These are phyloP conservation scores for Pleurotus pulmonarius DNA, from an alignment of 768 basidiomycete genomes.

Conservation along the genomic window DNA sequence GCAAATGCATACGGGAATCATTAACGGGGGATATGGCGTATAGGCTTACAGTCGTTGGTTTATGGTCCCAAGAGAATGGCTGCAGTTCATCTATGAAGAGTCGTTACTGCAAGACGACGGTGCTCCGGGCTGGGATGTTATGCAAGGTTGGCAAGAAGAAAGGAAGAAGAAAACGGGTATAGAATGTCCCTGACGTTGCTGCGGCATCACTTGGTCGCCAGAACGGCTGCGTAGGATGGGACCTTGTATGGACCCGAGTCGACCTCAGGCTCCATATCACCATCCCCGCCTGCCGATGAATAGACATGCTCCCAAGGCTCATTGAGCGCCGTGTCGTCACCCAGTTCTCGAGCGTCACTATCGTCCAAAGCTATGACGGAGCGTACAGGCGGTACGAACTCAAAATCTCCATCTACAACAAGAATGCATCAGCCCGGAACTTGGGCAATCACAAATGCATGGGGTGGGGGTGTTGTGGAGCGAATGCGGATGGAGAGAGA, in stretches of 20 bases:
- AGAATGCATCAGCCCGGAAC: not conserved
- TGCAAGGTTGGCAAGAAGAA: not conserved
- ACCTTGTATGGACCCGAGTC: slow-evolving; percentile 1
- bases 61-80: not conserved
- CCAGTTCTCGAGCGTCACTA: slow-evolving; percentile 29
- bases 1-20: not conserved
- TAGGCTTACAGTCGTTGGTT: not conserved
- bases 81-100: slow-evolving; percentile 1
- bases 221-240: slow-evolving; percentile 10
- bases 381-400: slow-evolving; percentile 49
- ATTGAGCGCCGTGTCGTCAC: slow-evolving; percentile 26
- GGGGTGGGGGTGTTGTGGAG: not conserved
- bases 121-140: not conserved
- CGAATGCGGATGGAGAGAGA: slow-evolving; percentile 9
- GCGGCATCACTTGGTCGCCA: not conserved
- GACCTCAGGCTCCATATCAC: slow-evolving; percentile 11
- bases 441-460: not conserved
- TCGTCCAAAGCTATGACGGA: slow-evolving; percentile 61
- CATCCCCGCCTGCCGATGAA: slow-evolving; percentile 30
- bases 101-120: slow-evolving; percentile 5
- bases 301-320: slow-evolving; percentile 61
- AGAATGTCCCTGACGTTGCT: not conserved
- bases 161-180: not conserved
- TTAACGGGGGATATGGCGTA: slow-evolving; percentile 1
- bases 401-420: slow-evolving; percentile 46